Evolutionary conservation across 2,329 filamentous ascomycete species (phyloP).

Genomic region (Aspergillus japonicus): DNA sequence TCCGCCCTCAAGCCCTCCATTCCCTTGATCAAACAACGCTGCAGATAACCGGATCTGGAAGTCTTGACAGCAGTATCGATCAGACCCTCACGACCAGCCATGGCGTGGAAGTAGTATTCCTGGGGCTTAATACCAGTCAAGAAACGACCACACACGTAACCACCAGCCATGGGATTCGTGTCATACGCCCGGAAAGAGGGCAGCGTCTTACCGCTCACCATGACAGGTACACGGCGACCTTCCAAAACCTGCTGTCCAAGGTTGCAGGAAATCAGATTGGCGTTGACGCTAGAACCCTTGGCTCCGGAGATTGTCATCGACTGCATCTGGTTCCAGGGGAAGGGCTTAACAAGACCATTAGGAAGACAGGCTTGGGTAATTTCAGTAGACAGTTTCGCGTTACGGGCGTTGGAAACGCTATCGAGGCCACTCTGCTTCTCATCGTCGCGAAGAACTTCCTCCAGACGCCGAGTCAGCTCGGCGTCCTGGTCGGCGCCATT

Average conservation of each 20-base stretch:
- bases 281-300: slow-evolving; percentile 90
- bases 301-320: slow-evolving; percentile 96
- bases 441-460: slow-evolving; percentile 88
- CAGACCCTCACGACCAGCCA: slow-evolving; percentile 96
- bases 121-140: slow-evolving; percentile 96
- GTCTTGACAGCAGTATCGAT: slow-evolving; percentile 99
- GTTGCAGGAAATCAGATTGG: slow-evolving; percentile 96
- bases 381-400: slow-evolving; percentile 68
- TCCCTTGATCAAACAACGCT: slow-evolving; percentile 96
- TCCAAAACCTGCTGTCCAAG: slow-evolving; percentile 95
- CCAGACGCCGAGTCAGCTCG: slow-evolving; percentile 73
- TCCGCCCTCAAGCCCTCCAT: slow-evolving; percentile 92
- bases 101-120: slow-evolving; percentile 99
- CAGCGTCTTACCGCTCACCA: slow-evolving; percentile 96
- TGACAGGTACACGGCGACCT: slow-evolving; percentile 88
- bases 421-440: slow-evolving; percentile 89
- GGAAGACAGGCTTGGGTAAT: slow-evolving; percentile 81
- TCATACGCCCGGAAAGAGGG: slow-evolving; percentile 94
- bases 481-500: slow-evolving; percentile 63
- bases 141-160: slow-evolving; percentile 93
- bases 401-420: slow-evolving; percentile 73
- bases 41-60: slow-evolving; percentile 91
- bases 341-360: slow-evolving; percentile 78
- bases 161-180: slow-evolving; percentile 81
- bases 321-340: slow-evolving; percentile 98